Base-by-base conservation (phyloP, 768 basidiomycete species). In the Tulasnella sp. region DNA sequence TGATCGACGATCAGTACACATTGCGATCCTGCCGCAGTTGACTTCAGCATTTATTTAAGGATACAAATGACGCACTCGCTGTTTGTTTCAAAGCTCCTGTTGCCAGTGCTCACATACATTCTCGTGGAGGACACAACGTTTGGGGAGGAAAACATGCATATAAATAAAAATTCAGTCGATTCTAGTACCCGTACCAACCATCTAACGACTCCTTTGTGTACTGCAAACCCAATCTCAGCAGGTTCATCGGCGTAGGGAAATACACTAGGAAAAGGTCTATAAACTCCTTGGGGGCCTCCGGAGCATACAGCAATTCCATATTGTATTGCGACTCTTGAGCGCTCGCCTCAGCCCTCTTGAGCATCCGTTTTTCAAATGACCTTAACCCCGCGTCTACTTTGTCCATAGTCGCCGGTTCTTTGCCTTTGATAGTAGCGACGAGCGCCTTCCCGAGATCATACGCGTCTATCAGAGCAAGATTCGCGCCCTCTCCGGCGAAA, bases 401-500 rank as follows among this genome's bases (percentile, higher is more conserved):
- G 5, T 19, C 47, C 10, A 48, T 5, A 7, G 47, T 7, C 10
- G 5, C 49, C 21, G 13, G 19, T n/a, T 15, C 34, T 38, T 38
- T 38, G 15, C 34, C 7, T 11, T 17, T 10, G 41, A 59, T 34
- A 19, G 60, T 41, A 15, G n/a, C 38, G 17, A 63, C 38, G 24
- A 66, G 58, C 7, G 54, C 45, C 23, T 59, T 21, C 1, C 49
- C 64, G 29, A 66, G 61, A 15, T 66, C 64, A 21, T 41, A 29
- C 43, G 67, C 70, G 47, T 71, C 71, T 9, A 63, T 51, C 70
- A 72, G 68, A 34, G 70, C 71, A 42, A 68, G 69, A 56, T 75
- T 74, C 52, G 68, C 73, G 8, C 74, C 73, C 19, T 71, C 70
- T 3, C 74, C 73, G 0, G 68, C 70, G 58, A 73, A 73, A 1